A percentile compares a stretch with the other conserved stretches of the same genome.
These are phyloP conservation scores for Plasmodium gaboni DNA, from an alignment of 169 alveolate species.

Conservation along the genomic window DNA sequence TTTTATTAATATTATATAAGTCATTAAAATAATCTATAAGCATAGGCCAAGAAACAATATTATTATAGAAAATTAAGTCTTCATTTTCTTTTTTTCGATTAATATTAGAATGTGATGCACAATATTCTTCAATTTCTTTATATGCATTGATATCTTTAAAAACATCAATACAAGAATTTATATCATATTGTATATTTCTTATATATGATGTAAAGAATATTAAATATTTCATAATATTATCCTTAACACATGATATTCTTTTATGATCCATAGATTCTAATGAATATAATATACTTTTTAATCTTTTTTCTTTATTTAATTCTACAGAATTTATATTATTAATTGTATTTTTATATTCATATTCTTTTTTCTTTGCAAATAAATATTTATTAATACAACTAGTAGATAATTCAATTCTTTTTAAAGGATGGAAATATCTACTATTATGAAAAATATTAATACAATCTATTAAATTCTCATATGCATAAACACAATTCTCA, in stretches of 20 bases:
- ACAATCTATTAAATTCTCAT: constrained; percentile 30
- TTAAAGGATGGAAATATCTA: constrained; percentile 45
- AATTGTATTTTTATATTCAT: constrained; percentile 58
- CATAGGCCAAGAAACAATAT: constrained; percentile 73
- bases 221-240: constrained; percentile 61
- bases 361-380: constrained; percentile 60
- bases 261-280: constrained; percentile 69
- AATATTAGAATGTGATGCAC: not conserved
- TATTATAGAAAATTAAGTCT: constrained; percentile 23
- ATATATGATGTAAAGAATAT: constrained; percentile 66
- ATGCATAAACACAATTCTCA: constrained; percentile 44
- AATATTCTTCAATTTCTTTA: constrained; percentile 56
- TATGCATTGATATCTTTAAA: constrained; percentile 45
- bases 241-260: constrained; percentile 67
- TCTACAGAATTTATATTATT: constrained; percentile 51
- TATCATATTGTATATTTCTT: constrained; percentile 59
- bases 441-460: constrained; percentile 63
- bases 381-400: constrained; percentile 45
- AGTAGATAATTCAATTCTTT: constrained; percentile 64
- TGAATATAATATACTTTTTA: constrained; percentile 51
- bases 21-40: constrained; percentile 46
- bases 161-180: constrained; percentile 37
- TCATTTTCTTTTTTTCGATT: constrained; percentile 17
- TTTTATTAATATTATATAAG: not conserved
- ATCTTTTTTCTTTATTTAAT: constrained; percentile 45